phyloP scores from a whole-genome alignment of 768 basidiomycete genomes.

The Dioszegia crocea region DNA sequence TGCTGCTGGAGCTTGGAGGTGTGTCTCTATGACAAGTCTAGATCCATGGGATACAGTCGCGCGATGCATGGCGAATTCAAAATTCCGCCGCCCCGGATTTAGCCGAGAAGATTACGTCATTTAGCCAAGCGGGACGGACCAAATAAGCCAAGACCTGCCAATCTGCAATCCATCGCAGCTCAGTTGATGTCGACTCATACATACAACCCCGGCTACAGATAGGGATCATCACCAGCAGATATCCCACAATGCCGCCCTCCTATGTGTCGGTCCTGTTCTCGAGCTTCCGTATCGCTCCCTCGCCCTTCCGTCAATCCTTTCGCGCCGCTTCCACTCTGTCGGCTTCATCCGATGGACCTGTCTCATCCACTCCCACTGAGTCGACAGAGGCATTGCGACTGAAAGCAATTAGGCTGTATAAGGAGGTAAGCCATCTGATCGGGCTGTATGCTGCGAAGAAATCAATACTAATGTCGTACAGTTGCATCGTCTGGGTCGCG shows the following conservation, averaged over 20 bases:
- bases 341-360: background rate
- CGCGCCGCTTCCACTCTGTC: too few species aligned
- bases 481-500: constrained; percentile 44
- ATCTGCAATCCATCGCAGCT: background rate
- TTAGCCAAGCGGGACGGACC: background rate
- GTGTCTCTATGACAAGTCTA: background rate
- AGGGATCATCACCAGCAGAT: too few species aligned
- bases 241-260: too few species aligned
- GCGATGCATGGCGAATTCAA: too few species aligned
- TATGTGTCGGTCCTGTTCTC: too few species aligned
- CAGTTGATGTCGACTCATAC: background rate
- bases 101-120: background rate
- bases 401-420: constrained; percentile 48
- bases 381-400: constrained; percentile 22
- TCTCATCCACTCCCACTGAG: background rate
- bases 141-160: background rate
- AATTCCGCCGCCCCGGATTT: background rate
- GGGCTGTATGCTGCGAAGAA: too few species aligned
- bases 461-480: too few species aligned
- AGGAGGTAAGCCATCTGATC: constrained; percentile 47
- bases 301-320: too few species aligned
- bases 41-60: too few species aligned
- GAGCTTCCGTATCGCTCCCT: too few species aligned
- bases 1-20: too few species aligned
- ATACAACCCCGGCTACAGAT: too few species aligned